Evolutionary conservation across 345 rosid genomes (phyloP).

Genomic region (Nephelium lappaceum): DNA sequence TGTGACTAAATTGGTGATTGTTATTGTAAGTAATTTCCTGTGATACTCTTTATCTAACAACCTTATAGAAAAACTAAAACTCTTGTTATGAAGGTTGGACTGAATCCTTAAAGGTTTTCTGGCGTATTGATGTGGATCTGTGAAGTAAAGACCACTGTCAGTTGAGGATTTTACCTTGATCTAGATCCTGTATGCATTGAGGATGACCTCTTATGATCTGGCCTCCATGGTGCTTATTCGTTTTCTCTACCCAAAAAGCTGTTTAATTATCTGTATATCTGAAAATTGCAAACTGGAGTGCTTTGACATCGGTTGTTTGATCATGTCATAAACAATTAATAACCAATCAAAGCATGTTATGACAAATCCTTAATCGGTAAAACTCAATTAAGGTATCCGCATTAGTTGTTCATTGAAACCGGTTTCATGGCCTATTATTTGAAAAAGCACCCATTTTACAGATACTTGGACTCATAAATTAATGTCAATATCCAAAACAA

Average conservation of each 20-base stretch:
- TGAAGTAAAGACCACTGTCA: not conserved
- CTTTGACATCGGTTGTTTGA: not conserved
- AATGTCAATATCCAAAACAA: not conserved
- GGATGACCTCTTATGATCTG: not conserved
- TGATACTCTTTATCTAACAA: not conserved
- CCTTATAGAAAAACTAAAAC: not conserved
- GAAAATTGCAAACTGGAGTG: not conserved
- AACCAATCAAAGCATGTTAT: not conserved
- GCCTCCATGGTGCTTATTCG: not conserved
- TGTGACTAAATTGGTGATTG: not conserved
- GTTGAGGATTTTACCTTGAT: not conserved
- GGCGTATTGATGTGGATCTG: not conserved
- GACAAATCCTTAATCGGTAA: not conserved
- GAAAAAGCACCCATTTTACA: not conserved
- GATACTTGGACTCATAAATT: not conserved
- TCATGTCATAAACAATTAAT: not conserved
- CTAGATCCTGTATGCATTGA: not conserved
- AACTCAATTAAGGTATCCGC: not conserved
- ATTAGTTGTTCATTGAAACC: not conserved
- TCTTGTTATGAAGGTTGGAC: not conserved
- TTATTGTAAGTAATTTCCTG: not conserved
- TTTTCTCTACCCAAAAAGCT: not conserved
- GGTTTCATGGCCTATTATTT: not conserved
- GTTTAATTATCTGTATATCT: not conserved
- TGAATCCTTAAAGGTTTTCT: not conserved